These are phyloP conservation scores for Paramecium pentaurelia DNA, from an alignment of 73 alveolate species.

Conservation along the genomic window DNA sequence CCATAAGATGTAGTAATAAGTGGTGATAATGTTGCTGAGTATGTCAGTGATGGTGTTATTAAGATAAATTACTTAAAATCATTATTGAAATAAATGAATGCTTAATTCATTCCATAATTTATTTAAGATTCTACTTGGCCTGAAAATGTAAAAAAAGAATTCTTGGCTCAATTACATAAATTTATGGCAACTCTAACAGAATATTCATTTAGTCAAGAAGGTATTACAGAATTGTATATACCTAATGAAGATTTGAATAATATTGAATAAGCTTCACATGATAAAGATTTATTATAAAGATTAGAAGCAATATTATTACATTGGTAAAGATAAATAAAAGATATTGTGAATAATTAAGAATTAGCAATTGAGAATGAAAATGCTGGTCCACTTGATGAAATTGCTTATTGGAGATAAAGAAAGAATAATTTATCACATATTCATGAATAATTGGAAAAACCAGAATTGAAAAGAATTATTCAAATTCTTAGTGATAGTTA, in stretches of 20 bases:
- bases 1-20: slow-evolving; percentile 77
- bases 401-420: slow-evolving; percentile 81
- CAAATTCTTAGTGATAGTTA: slow-evolving; percentile 78
- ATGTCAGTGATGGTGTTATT: slow-evolving; percentile 81
- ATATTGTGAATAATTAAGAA: slow-evolving; percentile 95
- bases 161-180: slow-evolving; percentile 95
- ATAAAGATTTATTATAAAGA: slow-evolving; percentile 96
- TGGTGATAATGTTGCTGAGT: slow-evolving; percentile 75
- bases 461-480: slow-evolving; percentile 83
- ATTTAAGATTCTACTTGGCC: slow-evolving; percentile 94
- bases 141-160: slow-evolving; percentile 97
- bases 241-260: slow-evolving; percentile 97
- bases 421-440: slow-evolving; percentile 79
- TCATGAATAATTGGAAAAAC: slow-evolving; percentile 78
- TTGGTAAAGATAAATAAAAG: slow-evolving; percentile 98
- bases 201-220: slow-evolving; percentile 87
- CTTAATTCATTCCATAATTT: slow-evolving; percentile 81
- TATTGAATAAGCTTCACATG: slow-evolving; percentile 95
- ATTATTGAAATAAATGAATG: slow-evolving; percentile 93
- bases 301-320: slow-evolving; percentile 94
- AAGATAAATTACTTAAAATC: slow-evolving; percentile 90
- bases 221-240: slow-evolving; percentile 92
- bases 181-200: slow-evolving; percentile 96
- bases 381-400: slow-evolving; percentile 91
- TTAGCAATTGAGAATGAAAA: slow-evolving; percentile 79